Percentiles rank a stretch among this genome's conserved stretches.
phyloP scores from a whole-genome alignment of 805 yeast species.

The Ascoidea tarda region DNA sequence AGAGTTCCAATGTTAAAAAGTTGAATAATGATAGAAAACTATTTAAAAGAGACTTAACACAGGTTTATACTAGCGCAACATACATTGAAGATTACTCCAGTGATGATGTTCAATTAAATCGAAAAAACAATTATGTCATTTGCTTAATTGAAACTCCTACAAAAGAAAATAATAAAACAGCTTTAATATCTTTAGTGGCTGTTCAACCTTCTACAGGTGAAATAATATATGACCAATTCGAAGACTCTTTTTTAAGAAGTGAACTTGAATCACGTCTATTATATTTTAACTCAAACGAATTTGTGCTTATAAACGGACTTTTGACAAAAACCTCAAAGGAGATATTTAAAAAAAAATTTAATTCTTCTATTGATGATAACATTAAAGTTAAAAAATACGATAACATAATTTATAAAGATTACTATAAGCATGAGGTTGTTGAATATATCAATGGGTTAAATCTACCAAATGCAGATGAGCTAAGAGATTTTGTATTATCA shows the following conservation, averaged over 20 bases:
- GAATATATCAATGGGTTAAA: not conserved
- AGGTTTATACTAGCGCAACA: conserved; percentile 73
- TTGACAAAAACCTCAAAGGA: conserved; percentile 19
- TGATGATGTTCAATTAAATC: conserved; percentile 12
- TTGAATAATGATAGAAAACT: conserved; percentile 37
- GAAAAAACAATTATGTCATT: conserved; percentile 30
- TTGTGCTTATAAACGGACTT: conserved; percentile 31
- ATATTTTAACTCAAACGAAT: conserved; percentile 69
- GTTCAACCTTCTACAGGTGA: conserved; percentile 67
- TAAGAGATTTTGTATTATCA: conserved; percentile 17
- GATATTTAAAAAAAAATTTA: conserved; percentile 1
- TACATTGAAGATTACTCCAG: conserved; percentile 41
- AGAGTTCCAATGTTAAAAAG: conserved; percentile 63
- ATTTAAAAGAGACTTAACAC: conserved; percentile 54
- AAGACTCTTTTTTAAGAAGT: conserved; percentile 39
- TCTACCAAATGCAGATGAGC: conserved; percentile 1
- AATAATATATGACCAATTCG: conserved; percentile 55
- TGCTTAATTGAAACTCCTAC: conserved; percentile 22
- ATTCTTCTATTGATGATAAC: not conserved
- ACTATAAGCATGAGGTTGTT: not conserved
- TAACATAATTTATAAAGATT: conserved; percentile 5
- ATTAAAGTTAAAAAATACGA: conserved; percentile 9
- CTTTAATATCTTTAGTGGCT: conserved; percentile 35
- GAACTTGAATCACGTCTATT: conserved; percentile 62
- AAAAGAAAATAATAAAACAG: conserved; percentile 9